phyloP scores from a whole-genome alignment of 2,329 filamentous ascomycete genomes.

The Diaporthe eres region DNA sequence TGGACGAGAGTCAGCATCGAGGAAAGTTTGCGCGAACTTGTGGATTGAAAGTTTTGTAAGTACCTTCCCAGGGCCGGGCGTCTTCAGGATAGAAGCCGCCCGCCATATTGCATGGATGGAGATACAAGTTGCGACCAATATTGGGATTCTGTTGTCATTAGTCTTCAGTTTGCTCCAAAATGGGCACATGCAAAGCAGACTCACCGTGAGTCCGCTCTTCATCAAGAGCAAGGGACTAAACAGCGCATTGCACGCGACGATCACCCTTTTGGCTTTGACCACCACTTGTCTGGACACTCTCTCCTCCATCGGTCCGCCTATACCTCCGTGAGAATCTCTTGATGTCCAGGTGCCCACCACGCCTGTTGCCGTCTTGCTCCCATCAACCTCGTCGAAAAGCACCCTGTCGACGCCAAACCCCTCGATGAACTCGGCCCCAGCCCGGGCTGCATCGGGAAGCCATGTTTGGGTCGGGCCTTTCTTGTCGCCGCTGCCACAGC shows the following conservation, averaged over 20 bases:
- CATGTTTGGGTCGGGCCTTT: slow-evolving; percentile 83
- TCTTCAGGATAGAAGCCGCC: slow-evolving; percentile 78
- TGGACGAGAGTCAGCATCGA: slow-evolving; percentile 50
- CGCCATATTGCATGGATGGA: slow-evolving; percentile 77
- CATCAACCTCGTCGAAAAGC: slow-evolving; percentile 71
- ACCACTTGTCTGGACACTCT: slow-evolving; percentile 72
- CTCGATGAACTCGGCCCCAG: slow-evolving; percentile 87
- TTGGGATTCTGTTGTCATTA: slow-evolving; percentile 72
- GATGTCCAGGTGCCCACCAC: slow-evolving; percentile 83
- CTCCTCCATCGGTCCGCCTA: slow-evolving; percentile 62
- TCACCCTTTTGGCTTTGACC: slow-evolving; percentile 84
- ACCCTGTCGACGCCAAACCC: slow-evolving; percentile 82
- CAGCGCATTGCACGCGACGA: slow-evolving; percentile 83
- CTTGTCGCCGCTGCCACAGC: slow-evolving; percentile 79
- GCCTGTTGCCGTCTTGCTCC: slow-evolving; percentile 73
- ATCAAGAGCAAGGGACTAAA: slow-evolving; percentile 83
- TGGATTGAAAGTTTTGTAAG: slow-evolving; percentile 10
- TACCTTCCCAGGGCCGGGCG: slow-evolving; percentile 76
- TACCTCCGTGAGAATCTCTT: slow-evolving; percentile 73
- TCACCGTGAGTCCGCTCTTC: slow-evolving; percentile 80
- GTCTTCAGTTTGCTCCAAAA: not conserved
- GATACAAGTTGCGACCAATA: slow-evolving; percentile 81
- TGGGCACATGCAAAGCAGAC: not conserved
- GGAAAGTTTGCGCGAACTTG: not conserved
- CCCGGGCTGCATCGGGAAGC: slow-evolving; percentile 82